A percentile compares a stretch with the other conserved stretches of the same genome.
phyloP scores from a whole-genome alignment of 768 basidiomycete species.

The Boletus insuetus region DNA sequence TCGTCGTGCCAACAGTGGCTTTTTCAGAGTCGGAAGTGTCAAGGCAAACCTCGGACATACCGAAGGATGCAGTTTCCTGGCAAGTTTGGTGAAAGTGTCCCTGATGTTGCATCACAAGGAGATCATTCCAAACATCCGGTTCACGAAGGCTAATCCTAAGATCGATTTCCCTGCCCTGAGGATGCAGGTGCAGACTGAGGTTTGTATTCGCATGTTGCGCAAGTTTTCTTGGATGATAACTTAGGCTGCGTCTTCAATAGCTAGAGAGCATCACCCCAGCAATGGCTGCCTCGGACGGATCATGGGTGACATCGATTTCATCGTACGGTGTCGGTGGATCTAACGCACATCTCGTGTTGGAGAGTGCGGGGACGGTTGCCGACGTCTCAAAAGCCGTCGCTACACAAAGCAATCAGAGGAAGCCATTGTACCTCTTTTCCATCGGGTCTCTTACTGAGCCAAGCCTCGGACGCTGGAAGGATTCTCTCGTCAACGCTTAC shows the following conservation, averaged over 20 bases:
- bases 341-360: constrained; percentile 34
- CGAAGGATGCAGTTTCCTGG: constrained; percentile 33
- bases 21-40: constrained; percentile 25
- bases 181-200: constrained; percentile 29
- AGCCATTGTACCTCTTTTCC: constrained; percentile 25
- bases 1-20: not conserved
- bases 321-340: constrained; percentile 36
- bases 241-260: constrained; percentile 1
- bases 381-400: constrained; percentile 9
- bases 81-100: constrained; percentile 34
- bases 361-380: constrained; percentile 19
- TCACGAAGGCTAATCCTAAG: constrained; percentile 27
- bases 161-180: constrained; percentile 23
- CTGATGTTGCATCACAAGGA: constrained; percentile 33
- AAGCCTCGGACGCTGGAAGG: constrained; percentile 25
- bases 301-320: constrained; percentile 32
- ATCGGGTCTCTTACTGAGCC: constrained; percentile 29
- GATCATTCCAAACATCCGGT: constrained; percentile 28
- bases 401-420: not conserved
- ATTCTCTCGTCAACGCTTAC: constrained; percentile 16
- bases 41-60: constrained; percentile 27
- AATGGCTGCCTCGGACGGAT: constrained; percentile 29
- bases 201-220: not conserved
- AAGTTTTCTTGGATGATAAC: not conserved
- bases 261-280: constrained; percentile 24